These are phyloP conservation scores for Gliomastix tumulicola DNA, from an alignment of 2,329 filamentous ascomycete genomes.

Conservation along the genomic window DNA sequence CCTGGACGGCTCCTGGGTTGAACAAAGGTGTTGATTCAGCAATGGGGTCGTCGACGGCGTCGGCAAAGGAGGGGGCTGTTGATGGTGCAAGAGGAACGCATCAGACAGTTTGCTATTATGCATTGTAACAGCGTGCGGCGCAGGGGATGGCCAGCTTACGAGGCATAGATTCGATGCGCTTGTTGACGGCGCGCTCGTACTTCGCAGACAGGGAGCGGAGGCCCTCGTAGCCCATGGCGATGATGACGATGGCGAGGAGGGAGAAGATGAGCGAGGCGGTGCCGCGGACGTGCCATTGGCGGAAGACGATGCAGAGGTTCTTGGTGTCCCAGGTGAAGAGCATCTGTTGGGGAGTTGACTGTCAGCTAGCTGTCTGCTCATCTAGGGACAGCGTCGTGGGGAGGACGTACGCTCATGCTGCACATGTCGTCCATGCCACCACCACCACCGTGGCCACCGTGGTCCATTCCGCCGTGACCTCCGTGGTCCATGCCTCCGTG, in stretches of 20 bases:
- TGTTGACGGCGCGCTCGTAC: conserved; percentile 60
- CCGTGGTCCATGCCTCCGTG: conserved; percentile 33
- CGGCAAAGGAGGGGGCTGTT: conserved; percentile 1
- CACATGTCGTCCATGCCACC: conserved; percentile 62
- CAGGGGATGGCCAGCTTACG: conserved; percentile 39
- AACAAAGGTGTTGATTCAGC: conserved; percentile 58
- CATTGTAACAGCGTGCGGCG: no score
- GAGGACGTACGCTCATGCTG: conserved; percentile 74
- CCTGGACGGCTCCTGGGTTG: conserved; percentile 63
- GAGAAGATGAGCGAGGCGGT: conserved; percentile 72
- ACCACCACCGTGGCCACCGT: conserved; percentile 52
- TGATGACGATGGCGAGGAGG: conserved; percentile 70
- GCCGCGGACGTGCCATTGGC: conserved; percentile 77
- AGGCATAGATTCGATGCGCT: conserved; percentile 38
- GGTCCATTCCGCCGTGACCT: conserved; percentile 43
- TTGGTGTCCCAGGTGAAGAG: conserved; percentile 94
- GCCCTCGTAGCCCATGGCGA: conserved; percentile 90
- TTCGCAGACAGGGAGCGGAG: conserved; percentile 69
- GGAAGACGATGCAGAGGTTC: conserved; percentile 95
- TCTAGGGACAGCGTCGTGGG: neutral
- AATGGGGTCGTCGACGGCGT: conserved; percentile 35
- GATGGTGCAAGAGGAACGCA: neutral
- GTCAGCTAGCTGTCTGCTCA: no score
- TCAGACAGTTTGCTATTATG: no score
- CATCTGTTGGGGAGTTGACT: conserved; percentile 55